Conservation (phyloP, 2,329 filamentous ascomycete genomes). For the Microascus cirrosus region DNA sequence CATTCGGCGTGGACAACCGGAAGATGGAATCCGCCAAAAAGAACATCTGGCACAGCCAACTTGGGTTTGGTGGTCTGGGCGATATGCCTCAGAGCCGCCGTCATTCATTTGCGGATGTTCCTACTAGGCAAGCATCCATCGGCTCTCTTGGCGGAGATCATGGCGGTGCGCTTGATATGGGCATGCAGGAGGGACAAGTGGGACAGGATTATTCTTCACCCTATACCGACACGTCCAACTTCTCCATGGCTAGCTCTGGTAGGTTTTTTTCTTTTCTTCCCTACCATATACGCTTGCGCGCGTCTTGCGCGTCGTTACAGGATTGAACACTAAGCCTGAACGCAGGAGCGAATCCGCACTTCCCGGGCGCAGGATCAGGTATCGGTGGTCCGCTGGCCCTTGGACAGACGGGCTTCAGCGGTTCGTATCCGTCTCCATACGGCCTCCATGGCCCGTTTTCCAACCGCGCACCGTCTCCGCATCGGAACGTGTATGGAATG, state of each 20-base stretch:
- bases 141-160: slow-evolving; percentile 46
- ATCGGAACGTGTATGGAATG: slow-evolving; percentile 50
- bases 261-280: not conserved
- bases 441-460: slow-evolving; percentile 28
- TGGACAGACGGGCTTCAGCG: slow-evolving; percentile 14
- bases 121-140: slow-evolving; percentile 52
- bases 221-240: not conserved
- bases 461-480: slow-evolving; percentile 45
- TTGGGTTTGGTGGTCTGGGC: slow-evolving; percentile 49
- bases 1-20: slow-evolving; percentile 44
- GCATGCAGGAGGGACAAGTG: not conserved
- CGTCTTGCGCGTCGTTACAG: not conserved
- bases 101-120: slow-evolving; percentile 67
- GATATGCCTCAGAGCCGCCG: slow-evolving; percentile 64
- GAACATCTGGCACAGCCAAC: slow-evolving; percentile 59
- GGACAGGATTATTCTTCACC: not conserved
- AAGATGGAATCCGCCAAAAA: slow-evolving; percentile 57
- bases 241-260: not conserved
- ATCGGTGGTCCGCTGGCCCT: not conserved
- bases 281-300: not conserved
- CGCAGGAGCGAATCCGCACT: not conserved
- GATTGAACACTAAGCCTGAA: not conserved
- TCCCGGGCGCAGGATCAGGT: not conserved
- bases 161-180: slow-evolving; percentile 30
- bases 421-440: slow-evolving; percentile 35